Base-by-base conservation (phyloP, 2,329 filamentous ascomycete genomes). In the Arthroderma uncinatum region DNA sequence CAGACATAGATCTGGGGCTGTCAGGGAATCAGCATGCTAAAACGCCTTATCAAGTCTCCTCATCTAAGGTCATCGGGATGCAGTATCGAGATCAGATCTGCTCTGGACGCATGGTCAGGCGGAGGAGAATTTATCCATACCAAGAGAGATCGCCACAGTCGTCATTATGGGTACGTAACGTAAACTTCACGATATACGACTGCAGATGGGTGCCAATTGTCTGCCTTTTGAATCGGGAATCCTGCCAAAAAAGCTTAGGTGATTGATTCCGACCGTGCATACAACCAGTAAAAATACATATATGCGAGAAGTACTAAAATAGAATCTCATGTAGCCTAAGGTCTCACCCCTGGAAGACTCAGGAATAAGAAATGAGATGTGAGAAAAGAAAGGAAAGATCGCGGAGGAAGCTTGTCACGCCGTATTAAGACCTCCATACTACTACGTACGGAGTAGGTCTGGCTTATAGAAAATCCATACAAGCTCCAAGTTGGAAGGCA, bases 171-270 rank as follows among this genome's bases (percentile, higher is more conserved):
- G 25, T 48, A 48, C 44, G 44, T 48, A 48, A 28, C 25, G n/a
- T 28, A n/a, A 30, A 48, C 23, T 48, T 48, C 23, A n/a, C 21
- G 12, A 25, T 48, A 25, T 48, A 28, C 21, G 44, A 48, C 21
- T n/a, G 44, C 12, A 48, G 23, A 14, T 28, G 21, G 16, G 12
- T 48, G 44, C 6, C 9, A 10, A 25, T 25, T 30, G 14, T 48
- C 23, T 30, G 44, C 44, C 44, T 25, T 48, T n/a, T 34, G 39
- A 19, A 48, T 48, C 44, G 14, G 44, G 44, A 42, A 48, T 48
- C 44, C 44, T 48, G 25, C 44, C 44, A 48, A 48, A 48, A 33
- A 48, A 48, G 44, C 44, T 48, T 48, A 48, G 44, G 21, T 28
- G 44, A n/a, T 48, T 48, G 21, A 48, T 48, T 30, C 44, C n/a